phyloP scores from a whole-genome alignment of 176 grass and related monocot genomes.

The Dactylis glomerata region DNA sequence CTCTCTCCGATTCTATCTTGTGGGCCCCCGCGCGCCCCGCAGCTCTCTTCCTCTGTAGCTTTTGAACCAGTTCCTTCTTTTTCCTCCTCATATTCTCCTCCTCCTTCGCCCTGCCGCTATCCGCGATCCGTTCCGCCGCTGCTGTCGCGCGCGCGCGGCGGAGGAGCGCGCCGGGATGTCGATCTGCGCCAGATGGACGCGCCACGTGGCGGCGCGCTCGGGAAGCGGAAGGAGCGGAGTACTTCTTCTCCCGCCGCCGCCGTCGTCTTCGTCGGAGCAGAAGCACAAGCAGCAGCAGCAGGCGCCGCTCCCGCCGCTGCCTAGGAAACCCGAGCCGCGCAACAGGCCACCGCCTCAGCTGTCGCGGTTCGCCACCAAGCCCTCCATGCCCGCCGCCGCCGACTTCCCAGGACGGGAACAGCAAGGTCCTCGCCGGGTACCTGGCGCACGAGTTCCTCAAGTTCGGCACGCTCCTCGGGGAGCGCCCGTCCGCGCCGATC shows the following conservation, averaged over 20 bases:
- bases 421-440: conserved; percentile 76
- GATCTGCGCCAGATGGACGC: conserved; percentile 41
- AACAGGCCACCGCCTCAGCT: conserved; percentile 14
- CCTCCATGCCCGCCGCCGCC: neutral
- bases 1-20: neutral
- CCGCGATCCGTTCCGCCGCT: conserved; percentile 32
- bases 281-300: neutral
- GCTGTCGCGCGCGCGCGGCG: conserved; percentile 11
- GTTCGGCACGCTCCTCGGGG: conserved; percentile 63
- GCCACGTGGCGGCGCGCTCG: conserved; percentile 47
- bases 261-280: conserved; percentile 14
- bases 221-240: conserved; percentile 68
- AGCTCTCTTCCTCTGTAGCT: neutral
- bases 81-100: neutral
- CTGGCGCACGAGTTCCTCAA: conserved; percentile 87
- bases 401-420: neutral
- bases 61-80: conserved; percentile 9
- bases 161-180: conserved; percentile 45
- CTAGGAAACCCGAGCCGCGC: conserved; percentile 33
- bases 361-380: conserved; percentile 14
- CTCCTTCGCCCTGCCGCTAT: neutral
- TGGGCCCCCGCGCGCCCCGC: conserved; percentile 11
- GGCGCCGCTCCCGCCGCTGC: conserved; percentile 6
- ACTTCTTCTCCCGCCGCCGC: neutral
- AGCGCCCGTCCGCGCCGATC: conserved; percentile 19